phyloP scores from a whole-genome alignment of 768 basidiomycete genomes.

The Sistotremastrum niveocremeum region DNA sequence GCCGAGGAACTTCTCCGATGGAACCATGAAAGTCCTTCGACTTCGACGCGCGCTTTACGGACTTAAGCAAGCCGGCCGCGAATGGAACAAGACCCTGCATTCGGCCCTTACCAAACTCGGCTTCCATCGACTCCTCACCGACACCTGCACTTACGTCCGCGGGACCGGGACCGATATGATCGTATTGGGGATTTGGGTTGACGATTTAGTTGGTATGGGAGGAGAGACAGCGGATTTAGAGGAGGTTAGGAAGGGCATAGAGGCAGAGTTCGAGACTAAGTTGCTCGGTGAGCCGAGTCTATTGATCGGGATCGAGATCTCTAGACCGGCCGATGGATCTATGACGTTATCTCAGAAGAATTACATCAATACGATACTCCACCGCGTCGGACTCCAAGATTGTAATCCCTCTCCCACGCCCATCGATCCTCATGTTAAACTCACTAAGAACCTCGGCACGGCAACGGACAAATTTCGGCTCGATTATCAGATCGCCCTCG shows the following conservation, averaged over 20 bases:
- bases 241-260: too few relatives aligned
- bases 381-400: slow-evolving; percentile 4
- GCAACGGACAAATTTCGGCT: too few relatives aligned
- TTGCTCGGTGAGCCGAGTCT: too few relatives aligned
- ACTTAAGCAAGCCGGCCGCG: slow-evolving; percentile 13
- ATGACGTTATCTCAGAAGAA: slow-evolving; percentile 6
- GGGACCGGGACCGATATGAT: background rate
- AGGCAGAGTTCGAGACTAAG: too few relatives aligned
- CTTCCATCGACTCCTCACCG: slow-evolving; percentile 2
- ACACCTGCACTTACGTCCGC: slow-evolving; percentile 6
- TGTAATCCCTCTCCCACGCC: slow-evolving; percentile 2
- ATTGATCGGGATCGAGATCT: slow-evolving; percentile 12
- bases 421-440: slow-evolving; percentile 1
- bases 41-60: slow-evolving; percentile 14
- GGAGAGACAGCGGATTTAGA: too few relatives aligned
- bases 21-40: slow-evolving; percentile 3
- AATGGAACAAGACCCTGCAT: slow-evolving; percentile 10
- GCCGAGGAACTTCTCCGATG: too few relatives aligned
- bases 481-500: slow-evolving; percentile 12
- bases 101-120: slow-evolving; percentile 2
- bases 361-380: slow-evolving; percentile 8
- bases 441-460: slow-evolving; percentile 2
- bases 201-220: slow-evolving; percentile 12
- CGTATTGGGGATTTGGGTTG: slow-evolving; percentile 16
- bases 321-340: slow-evolving; percentile 4